Conservation (phyloP, 2,329 filamentous ascomycete genomes). For the Aspergillus niger region DNA sequence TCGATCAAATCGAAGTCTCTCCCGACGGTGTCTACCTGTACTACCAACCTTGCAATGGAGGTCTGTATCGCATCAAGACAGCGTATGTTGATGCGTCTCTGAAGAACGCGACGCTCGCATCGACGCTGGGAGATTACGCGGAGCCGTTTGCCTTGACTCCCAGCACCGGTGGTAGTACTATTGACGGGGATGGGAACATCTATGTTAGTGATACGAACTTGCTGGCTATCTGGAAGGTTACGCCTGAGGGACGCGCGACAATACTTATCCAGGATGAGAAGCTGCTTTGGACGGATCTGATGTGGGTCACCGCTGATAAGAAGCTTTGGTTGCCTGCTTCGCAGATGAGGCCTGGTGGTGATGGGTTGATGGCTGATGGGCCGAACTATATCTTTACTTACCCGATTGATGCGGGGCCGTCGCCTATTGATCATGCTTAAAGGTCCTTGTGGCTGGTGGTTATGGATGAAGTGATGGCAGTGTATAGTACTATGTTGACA, state of each 20-base stretch:
- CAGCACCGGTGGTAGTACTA: slow-evolving; percentile 41
- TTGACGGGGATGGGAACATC: slow-evolving; percentile 42
- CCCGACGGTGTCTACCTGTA: slow-evolving; percentile 40
- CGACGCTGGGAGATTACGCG: slow-evolving; percentile 9
- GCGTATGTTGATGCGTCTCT: slow-evolving; percentile 25
- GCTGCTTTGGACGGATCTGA: slow-evolving; percentile 9
- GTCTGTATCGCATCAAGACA: slow-evolving; percentile 39
- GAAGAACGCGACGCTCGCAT: slow-evolving; percentile 25
- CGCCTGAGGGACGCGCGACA: slow-evolving; percentile 1
- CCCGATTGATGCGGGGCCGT: slow-evolving; percentile 4
- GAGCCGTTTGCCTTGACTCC: slow-evolving; percentile 37
- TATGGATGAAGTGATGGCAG: neutral
- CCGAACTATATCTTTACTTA: slow-evolving; percentile 11
- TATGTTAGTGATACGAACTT: slow-evolving; percentile 40
- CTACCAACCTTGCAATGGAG: slow-evolving; percentile 41
- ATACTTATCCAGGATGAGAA: slow-evolving; percentile 9
- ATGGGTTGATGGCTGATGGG: slow-evolving; percentile 8
- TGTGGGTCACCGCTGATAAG: slow-evolving; percentile 10
- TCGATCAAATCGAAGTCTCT: slow-evolving; percentile 42
- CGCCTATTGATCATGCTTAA: slow-evolving; percentile 7
- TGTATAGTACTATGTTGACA: neutral
- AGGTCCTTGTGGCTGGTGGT: neutral
- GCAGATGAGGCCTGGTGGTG: slow-evolving; percentile 3
- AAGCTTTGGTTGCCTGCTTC: slow-evolving; percentile 13
- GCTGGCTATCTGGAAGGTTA: slow-evolving; percentile 13